Conservation (phyloP, 345 rosid genomes). For the Trapa bicornis region DNA sequence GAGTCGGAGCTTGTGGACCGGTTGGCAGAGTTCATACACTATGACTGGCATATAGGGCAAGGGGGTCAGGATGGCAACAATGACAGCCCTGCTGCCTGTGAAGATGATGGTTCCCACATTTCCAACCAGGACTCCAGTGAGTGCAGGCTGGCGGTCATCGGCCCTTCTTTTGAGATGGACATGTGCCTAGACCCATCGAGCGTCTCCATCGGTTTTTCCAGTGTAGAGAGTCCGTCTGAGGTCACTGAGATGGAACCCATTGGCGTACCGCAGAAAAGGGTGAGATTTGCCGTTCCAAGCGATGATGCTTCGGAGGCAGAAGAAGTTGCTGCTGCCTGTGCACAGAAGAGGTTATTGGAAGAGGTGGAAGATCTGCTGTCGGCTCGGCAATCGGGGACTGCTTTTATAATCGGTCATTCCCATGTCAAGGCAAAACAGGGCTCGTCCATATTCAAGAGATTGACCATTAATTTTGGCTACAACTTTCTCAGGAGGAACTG, state of each 20-base stretch:
- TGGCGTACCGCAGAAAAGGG: constrained; percentile 11
- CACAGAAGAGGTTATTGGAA: constrained; percentile 13
- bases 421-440: constrained; percentile 36
- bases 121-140: constrained; percentile 22
- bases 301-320: constrained; percentile 8
- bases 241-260: constrained; percentile 23
- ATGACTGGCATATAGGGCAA: constrained; percentile 21
- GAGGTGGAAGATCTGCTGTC: constrained; percentile 27
- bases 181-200: constrained; percentile 19
- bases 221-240: constrained; percentile 19
- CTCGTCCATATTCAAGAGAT: constrained; percentile 27
- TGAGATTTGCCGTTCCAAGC: constrained; percentile 21
- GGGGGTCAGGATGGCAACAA: constrained; percentile 5
- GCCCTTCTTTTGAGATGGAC: constrained; percentile 23
- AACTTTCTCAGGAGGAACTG: constrained; percentile 39
- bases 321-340: neutral
- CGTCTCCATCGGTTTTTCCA: constrained; percentile 21
- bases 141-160: constrained; percentile 29
- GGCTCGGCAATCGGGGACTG: constrained; percentile 31
- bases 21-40: constrained; percentile 7
- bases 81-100: constrained; percentile 10
- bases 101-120: constrained; percentile 10
- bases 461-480: constrained; percentile 33
- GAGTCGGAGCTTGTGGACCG: too few relatives aligned
- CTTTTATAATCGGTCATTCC: constrained; percentile 36